These are phyloP conservation scores for Thermomucor indicae-seudaticae DNA, from an alignment of 371 early-diverging fungal species.

Conservation along the genomic window DNA sequence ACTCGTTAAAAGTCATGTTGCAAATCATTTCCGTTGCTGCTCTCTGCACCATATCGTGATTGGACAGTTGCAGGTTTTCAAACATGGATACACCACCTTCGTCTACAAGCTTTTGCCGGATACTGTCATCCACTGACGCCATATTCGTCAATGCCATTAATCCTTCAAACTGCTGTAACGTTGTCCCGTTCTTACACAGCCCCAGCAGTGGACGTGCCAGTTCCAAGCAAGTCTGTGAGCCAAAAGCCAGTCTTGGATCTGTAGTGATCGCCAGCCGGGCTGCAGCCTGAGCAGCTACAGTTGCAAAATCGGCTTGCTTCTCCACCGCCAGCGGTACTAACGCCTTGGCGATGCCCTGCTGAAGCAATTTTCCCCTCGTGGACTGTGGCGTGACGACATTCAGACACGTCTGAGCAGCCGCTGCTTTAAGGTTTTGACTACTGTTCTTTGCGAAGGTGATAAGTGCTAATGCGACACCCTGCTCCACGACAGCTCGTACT, in stretches of 20 bases:
- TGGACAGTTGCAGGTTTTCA: constrained; percentile 77
- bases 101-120: constrained; percentile 42
- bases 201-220: constrained; percentile 60
- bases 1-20: constrained; percentile 85
- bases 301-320: constrained; percentile 15
- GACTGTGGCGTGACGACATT: constrained; percentile 67
- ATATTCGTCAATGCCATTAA: constrained; percentile 93
- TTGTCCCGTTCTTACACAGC: constrained; percentile 54
- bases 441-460: constrained; percentile 50
- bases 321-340: constrained; percentile 50
- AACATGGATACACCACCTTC: constrained; percentile 65
- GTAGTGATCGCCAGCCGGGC: constrained; percentile 90
- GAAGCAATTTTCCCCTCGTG: constrained; percentile 75
- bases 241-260: constrained; percentile 84
- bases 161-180: constrained; percentile 83
- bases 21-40: constrained; percentile 92
- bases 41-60: constrained; percentile 77
- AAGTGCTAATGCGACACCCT: constrained; percentile 49
- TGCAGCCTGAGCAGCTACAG: constrained; percentile 73
- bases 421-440: constrained; percentile 55
- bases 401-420: constrained; percentile 64
- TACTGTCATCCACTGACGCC: constrained; percentile 57
- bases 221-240: constrained; percentile 55
- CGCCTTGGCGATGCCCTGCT: constrained; percentile 74
- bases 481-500: constrained; percentile 42